A percentile compares a stretch with the other conserved stretches of the same genome.
Conservation (phyloP, 306 rosid genomes). For the Ceratonia siliqua region DNA sequence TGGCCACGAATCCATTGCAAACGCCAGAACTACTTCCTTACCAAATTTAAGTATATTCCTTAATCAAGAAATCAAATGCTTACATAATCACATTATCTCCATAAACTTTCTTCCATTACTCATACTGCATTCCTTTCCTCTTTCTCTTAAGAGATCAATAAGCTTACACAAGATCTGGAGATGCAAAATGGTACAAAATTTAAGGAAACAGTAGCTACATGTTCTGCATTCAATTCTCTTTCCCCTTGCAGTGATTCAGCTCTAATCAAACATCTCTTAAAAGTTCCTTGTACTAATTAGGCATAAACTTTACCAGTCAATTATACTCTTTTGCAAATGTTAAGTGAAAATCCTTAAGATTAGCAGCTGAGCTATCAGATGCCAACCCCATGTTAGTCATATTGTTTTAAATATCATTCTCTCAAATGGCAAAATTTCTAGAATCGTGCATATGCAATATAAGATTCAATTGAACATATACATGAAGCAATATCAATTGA, state of each 20-base stretch:
- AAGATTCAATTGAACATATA: conserved; percentile 10
- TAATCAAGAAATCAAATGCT: conserved; percentile 20
- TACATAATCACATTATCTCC: not conserved
- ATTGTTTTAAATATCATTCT: conserved; percentile 10
- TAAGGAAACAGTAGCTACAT: conserved; percentile 2
- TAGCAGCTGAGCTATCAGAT: conserved; percentile 15
- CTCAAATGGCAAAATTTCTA: not conserved
- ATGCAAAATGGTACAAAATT: conserved; percentile 7
- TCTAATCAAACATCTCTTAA: not conserved
- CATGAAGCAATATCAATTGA: not conserved
- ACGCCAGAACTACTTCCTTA: not conserved
- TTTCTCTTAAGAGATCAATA: conserved; percentile 14
- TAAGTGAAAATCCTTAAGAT: too few relatives aligned
- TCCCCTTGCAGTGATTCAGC: conserved; percentile 6
- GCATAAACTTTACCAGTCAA: too few relatives aligned
- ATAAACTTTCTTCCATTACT: not conserved
- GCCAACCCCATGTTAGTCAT: not conserved
- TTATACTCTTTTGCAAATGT: not conserved
- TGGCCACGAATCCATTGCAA: not conserved
- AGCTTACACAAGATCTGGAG: conserved; percentile 25
- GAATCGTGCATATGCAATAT: conserved; percentile 7
- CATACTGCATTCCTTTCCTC: conserved; percentile 9
- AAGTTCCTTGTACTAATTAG: conserved; percentile 20
- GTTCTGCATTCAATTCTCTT: conserved; percentile 2
- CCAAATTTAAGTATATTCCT: not conserved